Percentiles rank a stretch among this genome's conserved stretches.
These are phyloP conservation scores for Talaromyces sp. DNA, from an alignment of 2,329 filamentous ascomycete species.

Conservation along the genomic window DNA sequence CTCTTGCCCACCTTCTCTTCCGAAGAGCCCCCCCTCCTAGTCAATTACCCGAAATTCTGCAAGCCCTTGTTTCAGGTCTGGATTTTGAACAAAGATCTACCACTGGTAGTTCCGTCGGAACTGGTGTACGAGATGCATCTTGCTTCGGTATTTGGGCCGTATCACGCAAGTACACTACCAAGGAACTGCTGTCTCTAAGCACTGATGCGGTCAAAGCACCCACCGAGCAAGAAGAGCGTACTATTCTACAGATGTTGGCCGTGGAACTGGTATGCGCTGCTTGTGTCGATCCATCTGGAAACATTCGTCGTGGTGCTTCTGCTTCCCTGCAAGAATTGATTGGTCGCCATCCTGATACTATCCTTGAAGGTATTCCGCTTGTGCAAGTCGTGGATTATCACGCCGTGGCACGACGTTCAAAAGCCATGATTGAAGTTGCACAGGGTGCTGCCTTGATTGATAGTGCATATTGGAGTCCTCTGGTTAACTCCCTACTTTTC, in stretches of 20 bases:
- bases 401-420: constrained; percentile 78
- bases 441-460: constrained; percentile 65
- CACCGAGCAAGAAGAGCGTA: constrained; percentile 28
- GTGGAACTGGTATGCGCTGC: constrained; percentile 77
- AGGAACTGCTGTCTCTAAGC: constrained; percentile 66
- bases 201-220: constrained; percentile 28
- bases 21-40: constrained; percentile 71
- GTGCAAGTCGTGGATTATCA: constrained; percentile 94
- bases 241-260: constrained; percentile 71
- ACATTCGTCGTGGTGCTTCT: constrained; percentile 87
- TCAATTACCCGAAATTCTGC: constrained; percentile 69
- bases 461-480: constrained; percentile 60
- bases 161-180: constrained; percentile 78
- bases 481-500: constrained; percentile 67
- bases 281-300: constrained; percentile 84
- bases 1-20: constrained; percentile 81
- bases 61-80: constrained; percentile 72
- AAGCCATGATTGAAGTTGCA: constrained; percentile 76
- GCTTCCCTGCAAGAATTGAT: constrained; percentile 92
- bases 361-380: constrained; percentile 75
- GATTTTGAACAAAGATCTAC: constrained; percentile 85
- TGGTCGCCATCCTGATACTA: constrained; percentile 82
- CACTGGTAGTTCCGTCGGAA: constrained; percentile 79
- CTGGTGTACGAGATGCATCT: constrained; percentile 89
- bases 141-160: constrained; percentile 96